Conservation (phyloP, 2,329 filamentous ascomycete genomes). For the Botrytis fabae region DNA sequence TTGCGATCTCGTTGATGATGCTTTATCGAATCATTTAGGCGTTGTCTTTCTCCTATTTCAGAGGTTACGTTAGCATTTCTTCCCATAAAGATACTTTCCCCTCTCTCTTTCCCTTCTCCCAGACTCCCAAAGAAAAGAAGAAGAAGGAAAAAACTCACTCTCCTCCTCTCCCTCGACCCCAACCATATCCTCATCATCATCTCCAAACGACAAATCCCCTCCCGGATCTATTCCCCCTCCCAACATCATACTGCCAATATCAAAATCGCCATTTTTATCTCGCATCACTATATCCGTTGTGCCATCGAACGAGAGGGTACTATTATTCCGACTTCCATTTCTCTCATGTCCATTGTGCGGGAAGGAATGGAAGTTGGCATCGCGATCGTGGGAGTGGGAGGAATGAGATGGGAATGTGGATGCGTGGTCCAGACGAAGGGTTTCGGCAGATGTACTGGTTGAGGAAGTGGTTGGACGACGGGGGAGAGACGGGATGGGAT, state of each 20-base stretch:
- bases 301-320: background rate
- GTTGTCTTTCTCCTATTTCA: constrained; percentile 56
- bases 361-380: background rate
- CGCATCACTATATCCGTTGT: constrained; percentile 59
- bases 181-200: constrained; percentile 52
- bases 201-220: constrained; percentile 34
- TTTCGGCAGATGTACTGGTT: constrained; percentile 47
- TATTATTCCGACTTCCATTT: background rate
- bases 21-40: constrained; percentile 60
- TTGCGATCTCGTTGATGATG: constrained; percentile 59
- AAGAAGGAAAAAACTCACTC: constrained; percentile 41
- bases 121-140: background rate
- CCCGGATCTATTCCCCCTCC: background rate
- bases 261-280: constrained; percentile 62
- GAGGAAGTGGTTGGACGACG: constrained; percentile 54
- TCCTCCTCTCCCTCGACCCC: constrained; percentile 47
- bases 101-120: no score
- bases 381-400: background rate
- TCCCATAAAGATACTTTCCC: constrained; percentile 15
- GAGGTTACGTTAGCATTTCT: constrained; percentile 37
- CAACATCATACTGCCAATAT: constrained; percentile 47
- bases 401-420: constrained; percentile 36
- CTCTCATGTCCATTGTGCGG: background rate
- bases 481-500: constrained; percentile 58
- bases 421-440: constrained; percentile 51